Evolutionary conservation across 2,329 filamentous ascomycete species (phyloP), one percentile per base, ranked within the genome.

Genomic region (Ophiostoma montium): DNA sequence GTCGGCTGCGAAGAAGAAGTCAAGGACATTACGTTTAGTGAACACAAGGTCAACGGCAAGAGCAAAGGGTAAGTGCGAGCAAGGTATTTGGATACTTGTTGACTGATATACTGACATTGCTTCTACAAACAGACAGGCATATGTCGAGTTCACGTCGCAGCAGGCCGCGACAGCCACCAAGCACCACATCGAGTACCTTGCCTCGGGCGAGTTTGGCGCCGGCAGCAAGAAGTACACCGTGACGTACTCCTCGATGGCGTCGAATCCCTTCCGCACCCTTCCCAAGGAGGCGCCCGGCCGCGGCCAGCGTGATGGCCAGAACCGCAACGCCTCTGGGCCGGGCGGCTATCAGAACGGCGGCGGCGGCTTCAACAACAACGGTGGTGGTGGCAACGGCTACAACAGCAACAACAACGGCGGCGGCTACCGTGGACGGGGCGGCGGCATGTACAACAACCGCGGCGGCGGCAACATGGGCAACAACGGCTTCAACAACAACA

Each of bases 1-100:
- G 86, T 84, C n/a, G 77, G 76, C 2, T 86, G 80, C 57, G 92
- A 96, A 63, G 75, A 82, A 42, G 86, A 95, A 59, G 69, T 96
- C 16, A 88, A 86, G 59, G 92, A 96, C 53, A 79, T 98, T 47
- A 95, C 89, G 0, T 98, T 96, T 64, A 95, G 87, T 59, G 92
- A 98, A 64, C 92, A 96, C 67, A 98, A 98, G 63, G 89, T 96
- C 44, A 98, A 98, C 57, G 92, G 92, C 57, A 98, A 98, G 69
- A 95, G 87, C 67, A 95, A 96, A 70, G 90, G 92, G 89, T 94
- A 73, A 55, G 80, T 8, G 23, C 23, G 4, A 8, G 23, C 23
- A 27, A 27, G 5, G 23, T 27, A 8, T 65, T 9, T 12, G 39
- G 32, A 3, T 12, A 13, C 15, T 39, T 12, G 15, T 19, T 12